These are phyloP conservation scores for Suillus americanus DNA, from an alignment of 768 basidiomycete species.

Conservation along the genomic window DNA sequence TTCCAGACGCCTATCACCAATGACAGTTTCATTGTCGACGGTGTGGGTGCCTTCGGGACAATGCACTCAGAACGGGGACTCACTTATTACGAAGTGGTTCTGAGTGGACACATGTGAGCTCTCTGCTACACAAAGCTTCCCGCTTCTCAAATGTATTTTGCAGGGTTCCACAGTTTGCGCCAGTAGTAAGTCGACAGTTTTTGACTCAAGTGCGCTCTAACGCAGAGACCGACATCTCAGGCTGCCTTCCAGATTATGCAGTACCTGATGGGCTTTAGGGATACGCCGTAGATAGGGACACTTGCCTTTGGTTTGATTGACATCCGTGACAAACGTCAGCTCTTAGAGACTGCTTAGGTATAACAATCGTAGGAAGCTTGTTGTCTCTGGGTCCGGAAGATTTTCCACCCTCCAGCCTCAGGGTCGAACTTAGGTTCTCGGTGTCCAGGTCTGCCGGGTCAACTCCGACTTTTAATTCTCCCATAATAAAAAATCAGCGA, in stretches of 20 bases:
- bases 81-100: conserved; percentile 63
- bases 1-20: conserved; percentile 67
- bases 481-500: too few relatives aligned
- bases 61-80: conserved; percentile 67
- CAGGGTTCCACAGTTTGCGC: conserved; percentile 60
- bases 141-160: neutral
- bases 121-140: neutral
- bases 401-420: neutral
- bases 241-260: conserved; percentile 66
- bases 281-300: conserved; percentile 34
- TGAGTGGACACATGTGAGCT: conserved; percentile 67
- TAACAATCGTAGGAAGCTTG: neutral
- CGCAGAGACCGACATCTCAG: conserved; percentile 24
- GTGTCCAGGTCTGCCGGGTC: neutral
- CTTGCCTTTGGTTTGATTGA: neutral
- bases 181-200: conserved; percentile 41
- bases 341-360: neutral
- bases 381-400: neutral
- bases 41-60: conserved; percentile 65
- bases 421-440: too few relatives aligned
- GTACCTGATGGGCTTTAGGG: conserved; percentile 58
- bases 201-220: neutral
- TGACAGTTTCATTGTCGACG: conserved; percentile 72
- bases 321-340: neutral
- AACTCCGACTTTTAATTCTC: too few relatives aligned